Evolutionary conservation across 306 rosid species (phyloP).

Genomic region (Citrullus colocynthis): DNA sequence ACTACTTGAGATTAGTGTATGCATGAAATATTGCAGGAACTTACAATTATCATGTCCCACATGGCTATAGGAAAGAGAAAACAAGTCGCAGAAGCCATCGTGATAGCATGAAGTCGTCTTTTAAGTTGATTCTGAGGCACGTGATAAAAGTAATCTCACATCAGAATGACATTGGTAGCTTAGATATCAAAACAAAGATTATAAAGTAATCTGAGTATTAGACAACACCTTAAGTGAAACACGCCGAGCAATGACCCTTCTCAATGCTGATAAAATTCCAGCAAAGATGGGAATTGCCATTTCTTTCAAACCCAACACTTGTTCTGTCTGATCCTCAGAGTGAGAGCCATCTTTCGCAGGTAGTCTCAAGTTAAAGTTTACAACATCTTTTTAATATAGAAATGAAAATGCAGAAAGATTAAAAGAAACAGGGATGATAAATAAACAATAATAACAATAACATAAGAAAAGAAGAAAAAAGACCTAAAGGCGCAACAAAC

Average conservation of each 20-base stretch:
- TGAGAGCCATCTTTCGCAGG: conserved; percentile 63
- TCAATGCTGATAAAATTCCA: conserved; percentile 76
- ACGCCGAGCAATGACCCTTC: conserved; percentile 91
- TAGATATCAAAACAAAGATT: conserved; percentile 6
- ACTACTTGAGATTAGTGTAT: conserved; percentile 6
- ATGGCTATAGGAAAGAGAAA: conserved; percentile 94
- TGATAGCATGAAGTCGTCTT: conserved; percentile 83
- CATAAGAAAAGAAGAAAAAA: not conserved
- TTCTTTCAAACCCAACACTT: conserved; percentile 50
- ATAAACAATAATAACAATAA: not conserved
- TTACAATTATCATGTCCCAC: conserved; percentile 90
- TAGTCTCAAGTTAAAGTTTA: conserved; percentile 59
- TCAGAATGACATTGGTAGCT: conserved; percentile 6
- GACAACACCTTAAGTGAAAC: conserved; percentile 82
- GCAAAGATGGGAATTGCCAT: conserved; percentile 77
- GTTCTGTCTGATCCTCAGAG: conserved; percentile 46
- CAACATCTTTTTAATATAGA: conserved; percentile 7
- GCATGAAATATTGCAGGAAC: conserved; percentile 18
- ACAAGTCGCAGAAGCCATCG: conserved; percentile 93
- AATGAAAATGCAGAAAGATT: not conserved
- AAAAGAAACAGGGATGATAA: conserved; percentile 1
- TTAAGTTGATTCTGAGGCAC: conserved; percentile 82
- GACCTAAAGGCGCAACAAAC: not conserved
- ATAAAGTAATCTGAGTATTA: conserved; percentile 3
- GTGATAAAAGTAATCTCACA: conserved; percentile 16